Evolutionary conservation across 345 rosid genomes (phyloP), one percentile per base, ranked within the genome.

Genomic region (Acer negundo): DNA sequence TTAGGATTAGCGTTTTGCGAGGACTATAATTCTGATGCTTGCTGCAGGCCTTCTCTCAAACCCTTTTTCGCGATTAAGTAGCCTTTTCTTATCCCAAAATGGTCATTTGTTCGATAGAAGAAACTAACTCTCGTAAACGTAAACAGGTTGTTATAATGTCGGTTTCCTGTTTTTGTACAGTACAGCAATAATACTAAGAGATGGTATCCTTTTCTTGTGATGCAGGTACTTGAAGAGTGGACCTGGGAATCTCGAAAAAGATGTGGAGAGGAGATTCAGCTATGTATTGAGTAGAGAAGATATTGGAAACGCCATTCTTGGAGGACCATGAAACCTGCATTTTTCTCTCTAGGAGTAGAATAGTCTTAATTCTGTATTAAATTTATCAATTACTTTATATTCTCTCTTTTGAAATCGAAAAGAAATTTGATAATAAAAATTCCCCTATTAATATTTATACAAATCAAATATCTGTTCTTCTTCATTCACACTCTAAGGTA

Each of bases 281-380:
- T 93, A 95, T 73, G 97, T 97, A 24, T 82, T 95, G 84, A 95
- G 97, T 72, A 88, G 98, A 82, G 95, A 93, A 70, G 99, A 95
- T 83, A 89, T 92, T 0, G 93, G 93, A 84, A 95, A 95, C 44
- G 98, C 98, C 73, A 89, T 91, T 63, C 95, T 93, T 6, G 98
- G 99, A 72, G 99, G 99, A 81, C 98, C 98, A 67, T 95, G 47
- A 35, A 38, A 42, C 24, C 24, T 62, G 59, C 44, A 31, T 40
- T 26, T 7, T 10, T 22, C 0, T 46, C 28, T 47, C 17, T 47
- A 17, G 61, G 62, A 55, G n/a, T n/a, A 62, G 70, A 58, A 8
- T 63, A 63, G 12, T 26, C 4, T 40, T 23, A 23, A 22, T 42
- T 38, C 12, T 59, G 10, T 4, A 58, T 64, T 31, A 38, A 38